Percentiles rank a stretch among this genome's conserved stretches.
These are phyloP conservation scores for Hylodesmum podocarpum DNA, from an alignment of 306 rosid genomes.

Conservation along the genomic window DNA sequence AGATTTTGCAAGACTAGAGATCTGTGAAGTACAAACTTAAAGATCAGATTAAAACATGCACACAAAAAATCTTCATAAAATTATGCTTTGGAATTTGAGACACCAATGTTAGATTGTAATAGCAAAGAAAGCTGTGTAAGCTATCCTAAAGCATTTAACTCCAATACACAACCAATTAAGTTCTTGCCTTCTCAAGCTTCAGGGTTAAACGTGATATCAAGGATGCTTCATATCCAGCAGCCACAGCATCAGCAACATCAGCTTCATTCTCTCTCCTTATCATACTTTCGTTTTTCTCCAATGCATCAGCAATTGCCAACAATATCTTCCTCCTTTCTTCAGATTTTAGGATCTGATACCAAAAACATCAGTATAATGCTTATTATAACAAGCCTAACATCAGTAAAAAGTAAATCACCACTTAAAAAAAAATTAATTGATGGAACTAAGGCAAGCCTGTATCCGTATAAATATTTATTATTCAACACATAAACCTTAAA, in stretches of 20 bases:
- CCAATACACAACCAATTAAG: background rate
- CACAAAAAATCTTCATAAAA: background rate
- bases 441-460: background rate
- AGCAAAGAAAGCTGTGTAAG: background rate
- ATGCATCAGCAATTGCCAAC: slow-evolving; percentile 81
- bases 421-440: background rate
- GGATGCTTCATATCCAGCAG: slow-evolving; percentile 34
- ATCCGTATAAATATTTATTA: background rate
- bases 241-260: slow-evolving; percentile 38
- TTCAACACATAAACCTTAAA: background rate
- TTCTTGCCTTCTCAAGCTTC: slow-evolving; percentile 40
- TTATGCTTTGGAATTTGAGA: background rate
- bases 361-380: slow-evolving; percentile 14
- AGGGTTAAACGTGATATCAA: slow-evolving; percentile 41
- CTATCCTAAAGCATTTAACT: background rate
- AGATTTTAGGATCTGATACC: slow-evolving; percentile 54
- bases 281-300: slow-evolving; percentile 62
- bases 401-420: background rate
- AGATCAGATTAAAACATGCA: slow-evolving; percentile 8
- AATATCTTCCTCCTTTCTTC: slow-evolving; percentile 73
- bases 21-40: slow-evolving; percentile 43
- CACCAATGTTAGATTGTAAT: background rate
- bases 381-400: background rate
- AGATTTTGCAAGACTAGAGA: slow-evolving; percentile 64
- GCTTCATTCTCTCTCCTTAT: slow-evolving; percentile 65